Evolutionary conservation across 225 moss, liverwort and hornwort species (phyloP).

Genomic region (Antitrichia curtipendula): DNA sequence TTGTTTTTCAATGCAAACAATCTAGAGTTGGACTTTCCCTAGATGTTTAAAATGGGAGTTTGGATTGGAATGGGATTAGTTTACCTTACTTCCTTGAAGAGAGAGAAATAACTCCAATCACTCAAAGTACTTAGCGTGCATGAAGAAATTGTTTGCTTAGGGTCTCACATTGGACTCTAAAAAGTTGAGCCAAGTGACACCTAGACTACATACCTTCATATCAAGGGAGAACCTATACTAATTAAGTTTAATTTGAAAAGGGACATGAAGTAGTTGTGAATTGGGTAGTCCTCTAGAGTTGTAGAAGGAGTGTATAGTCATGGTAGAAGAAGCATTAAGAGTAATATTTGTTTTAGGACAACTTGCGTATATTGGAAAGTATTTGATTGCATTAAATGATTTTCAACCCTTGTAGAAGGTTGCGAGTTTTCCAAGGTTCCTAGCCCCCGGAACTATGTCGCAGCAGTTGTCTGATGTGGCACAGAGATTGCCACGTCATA

Average conservation of each 20-base stretch:
- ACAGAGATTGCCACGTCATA: no score
- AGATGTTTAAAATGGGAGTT: background rate
- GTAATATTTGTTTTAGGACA: background rate
- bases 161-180: background rate
- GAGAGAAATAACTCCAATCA: background rate
- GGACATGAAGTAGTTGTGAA: background rate
- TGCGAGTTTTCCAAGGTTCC: no score
- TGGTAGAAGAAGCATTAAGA: background rate
- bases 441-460: no score
- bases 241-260: background rate
- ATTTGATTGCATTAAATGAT: no score
- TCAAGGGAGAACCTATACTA: background rate
- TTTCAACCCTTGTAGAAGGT: no score
- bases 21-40: background rate
- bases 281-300: background rate
- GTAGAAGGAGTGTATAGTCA: no score
- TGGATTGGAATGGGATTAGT: background rate
- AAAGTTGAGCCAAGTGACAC: rapidly evolving
- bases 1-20: no score
- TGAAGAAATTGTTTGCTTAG: background rate
- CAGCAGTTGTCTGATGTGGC: no score
- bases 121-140: background rate
- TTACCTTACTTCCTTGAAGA: background rate
- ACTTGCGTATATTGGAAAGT: background rate
- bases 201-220: background rate